Conservation (phyloP, 2,329 filamentous ascomycete species). For the Rutstroemia sydowiana region DNA sequence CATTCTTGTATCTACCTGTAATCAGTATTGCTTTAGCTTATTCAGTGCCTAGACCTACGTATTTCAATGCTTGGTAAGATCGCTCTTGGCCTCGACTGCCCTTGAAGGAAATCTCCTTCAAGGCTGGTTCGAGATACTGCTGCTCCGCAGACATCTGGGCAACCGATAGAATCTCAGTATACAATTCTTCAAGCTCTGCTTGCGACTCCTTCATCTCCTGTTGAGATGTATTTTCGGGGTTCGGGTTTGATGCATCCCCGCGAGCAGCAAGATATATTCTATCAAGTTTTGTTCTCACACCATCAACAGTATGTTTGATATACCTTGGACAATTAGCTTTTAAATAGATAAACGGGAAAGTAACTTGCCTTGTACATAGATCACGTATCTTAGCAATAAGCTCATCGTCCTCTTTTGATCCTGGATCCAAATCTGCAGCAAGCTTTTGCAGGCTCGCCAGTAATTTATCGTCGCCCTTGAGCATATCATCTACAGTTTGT, state of each 20-base stretch:
- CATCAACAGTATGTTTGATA: conserved; percentile 51
- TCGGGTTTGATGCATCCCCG: conserved; percentile 16
- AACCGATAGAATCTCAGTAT: conserved; percentile 61
- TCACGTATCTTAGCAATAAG: conserved; percentile 52
- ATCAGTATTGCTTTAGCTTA: background rate
- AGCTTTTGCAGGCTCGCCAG: conserved; percentile 60
- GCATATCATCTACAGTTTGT: conserved; percentile 40
- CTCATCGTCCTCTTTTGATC: conserved; percentile 44
- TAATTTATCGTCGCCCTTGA: conserved; percentile 58
- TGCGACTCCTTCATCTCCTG: conserved; percentile 45
- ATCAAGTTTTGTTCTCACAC: conserved; percentile 46
- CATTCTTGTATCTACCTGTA: conserved; percentile 42
- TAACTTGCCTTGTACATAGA: conserved; percentile 42
- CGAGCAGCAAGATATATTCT: conserved; percentile 47
- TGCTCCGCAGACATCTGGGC: conserved; percentile 65
- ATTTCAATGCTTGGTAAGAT: conserved; percentile 41
- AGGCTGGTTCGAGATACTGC: conserved; percentile 56
- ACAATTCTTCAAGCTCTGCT: conserved; percentile 61
- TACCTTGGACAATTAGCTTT: conserved; percentile 32
- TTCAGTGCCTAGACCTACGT: conserved; percentile 35
- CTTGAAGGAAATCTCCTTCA: conserved; percentile 38
- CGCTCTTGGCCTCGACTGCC: conserved; percentile 38
- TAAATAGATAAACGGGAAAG: background rate
- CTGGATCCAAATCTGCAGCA: conserved; percentile 49
- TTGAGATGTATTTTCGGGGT: conserved; percentile 10